A percentile compares a stretch with the other conserved stretches of the same genome.
phyloP scores from a whole-genome alignment of 805 yeast genomes.

The Zygotorulaspora florentina region DNA sequence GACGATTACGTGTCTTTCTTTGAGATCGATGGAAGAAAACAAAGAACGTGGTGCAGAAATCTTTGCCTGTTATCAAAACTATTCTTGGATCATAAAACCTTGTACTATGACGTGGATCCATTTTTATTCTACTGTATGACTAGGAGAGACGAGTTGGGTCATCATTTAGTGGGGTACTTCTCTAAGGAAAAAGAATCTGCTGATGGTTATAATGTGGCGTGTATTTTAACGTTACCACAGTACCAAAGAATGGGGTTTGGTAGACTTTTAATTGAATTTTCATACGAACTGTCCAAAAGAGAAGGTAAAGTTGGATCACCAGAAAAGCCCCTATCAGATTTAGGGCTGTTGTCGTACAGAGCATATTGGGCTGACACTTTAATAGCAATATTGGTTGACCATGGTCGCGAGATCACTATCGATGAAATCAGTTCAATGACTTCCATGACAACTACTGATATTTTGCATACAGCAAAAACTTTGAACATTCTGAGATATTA shows the following conservation, averaged over 20 bases:
- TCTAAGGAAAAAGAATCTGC: constrained; percentile 96
- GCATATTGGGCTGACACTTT: constrained; percentile 95
- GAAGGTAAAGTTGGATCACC: constrained; percentile 95
- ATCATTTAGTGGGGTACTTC: constrained; percentile 93
- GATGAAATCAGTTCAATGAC: constrained; percentile 86
- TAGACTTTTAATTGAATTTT: constrained; percentile 83
- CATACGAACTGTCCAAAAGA: constrained; percentile 81
- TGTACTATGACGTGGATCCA: constrained; percentile 97
- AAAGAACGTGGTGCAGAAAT: constrained; percentile 96
- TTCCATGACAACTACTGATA: constrained; percentile 95
- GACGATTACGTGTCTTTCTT: constrained; percentile 91
- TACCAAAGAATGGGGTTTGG: constrained; percentile 96
- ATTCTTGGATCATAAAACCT: constrained; percentile 91
- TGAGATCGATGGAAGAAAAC: constrained; percentile 95
- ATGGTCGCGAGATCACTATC: constrained; percentile 63
- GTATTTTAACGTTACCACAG: constrained; percentile 93
- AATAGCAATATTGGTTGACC: constrained; percentile 66
- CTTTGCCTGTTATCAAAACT: constrained; percentile 84
- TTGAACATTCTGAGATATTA: constrained; percentile 85
- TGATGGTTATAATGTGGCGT: constrained; percentile 92
- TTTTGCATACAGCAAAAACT: constrained; percentile 88
- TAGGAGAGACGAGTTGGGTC: constrained; percentile 80
- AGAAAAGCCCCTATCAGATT: constrained; percentile 92
- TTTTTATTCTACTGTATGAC: constrained; percentile 96
- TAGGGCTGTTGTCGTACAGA: constrained; percentile 88